Evolutionary conservation across 2,329 filamentous ascomycete species (phyloP).

Genomic region (Beauveria australis): DNA sequence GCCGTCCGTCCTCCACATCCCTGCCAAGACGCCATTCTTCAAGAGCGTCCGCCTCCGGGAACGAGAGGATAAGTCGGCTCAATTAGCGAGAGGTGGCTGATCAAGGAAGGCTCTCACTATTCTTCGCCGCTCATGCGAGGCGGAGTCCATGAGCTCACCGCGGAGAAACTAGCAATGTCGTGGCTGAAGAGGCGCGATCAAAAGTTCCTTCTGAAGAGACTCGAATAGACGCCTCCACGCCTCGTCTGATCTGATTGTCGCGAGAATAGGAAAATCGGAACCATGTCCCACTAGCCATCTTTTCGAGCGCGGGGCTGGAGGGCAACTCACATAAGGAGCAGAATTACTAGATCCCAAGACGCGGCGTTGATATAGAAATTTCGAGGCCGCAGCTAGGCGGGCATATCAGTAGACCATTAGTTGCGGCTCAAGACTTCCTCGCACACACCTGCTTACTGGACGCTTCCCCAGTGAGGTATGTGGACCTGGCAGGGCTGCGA

Average conservation of each 20-base stretch:
- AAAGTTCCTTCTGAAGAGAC: neutral
- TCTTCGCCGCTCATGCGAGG: neutral
- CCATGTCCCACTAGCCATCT: neutral
- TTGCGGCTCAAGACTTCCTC: neutral
- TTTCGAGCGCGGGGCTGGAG: neutral
- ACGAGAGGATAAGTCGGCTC: neutral
- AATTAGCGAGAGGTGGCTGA: neutral
- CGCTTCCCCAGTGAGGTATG: neutral
- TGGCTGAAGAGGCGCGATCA: neutral
- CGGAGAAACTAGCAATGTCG: neutral
- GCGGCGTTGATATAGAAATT: neutral
- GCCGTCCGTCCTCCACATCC: neutral
- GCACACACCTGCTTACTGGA: neutral
- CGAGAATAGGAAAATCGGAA: neutral
- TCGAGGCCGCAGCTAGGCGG: neutral
- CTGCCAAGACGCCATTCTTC: neutral
- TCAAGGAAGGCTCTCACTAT: neutral
- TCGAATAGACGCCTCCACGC: neutral
- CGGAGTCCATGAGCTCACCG: no score
- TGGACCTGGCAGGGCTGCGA: neutral
- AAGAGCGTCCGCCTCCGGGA: neutral
- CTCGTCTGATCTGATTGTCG: neutral
- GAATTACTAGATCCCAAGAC: neutral
- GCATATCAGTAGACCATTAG: neutral
- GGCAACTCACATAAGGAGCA: neutral